Evolutionary conservation across 1,284 basidiomycete genomes (phyloP).

Genomic region (Fomitopsis palustris): DNA sequence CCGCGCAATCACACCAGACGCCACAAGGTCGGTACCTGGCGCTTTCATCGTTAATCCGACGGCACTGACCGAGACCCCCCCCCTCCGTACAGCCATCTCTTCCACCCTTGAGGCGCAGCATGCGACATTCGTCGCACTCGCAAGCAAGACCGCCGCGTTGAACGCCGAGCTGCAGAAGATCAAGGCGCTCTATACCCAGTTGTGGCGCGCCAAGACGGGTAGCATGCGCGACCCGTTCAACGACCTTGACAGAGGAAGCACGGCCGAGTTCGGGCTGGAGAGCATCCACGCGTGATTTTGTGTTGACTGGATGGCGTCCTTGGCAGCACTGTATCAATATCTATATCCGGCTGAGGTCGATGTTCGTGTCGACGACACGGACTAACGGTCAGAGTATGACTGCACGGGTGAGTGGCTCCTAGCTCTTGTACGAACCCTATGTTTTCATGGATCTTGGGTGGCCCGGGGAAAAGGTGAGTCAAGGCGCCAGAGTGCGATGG

Average conservation of each 20-base stretch:
- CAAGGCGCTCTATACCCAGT: constrained; percentile 59
- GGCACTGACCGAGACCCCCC: background rate
- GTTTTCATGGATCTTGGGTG: too few species aligned
- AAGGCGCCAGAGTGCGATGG: too few species aligned
- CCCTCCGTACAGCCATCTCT: constrained; percentile 48
- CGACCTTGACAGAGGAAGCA: constrained; percentile 51
- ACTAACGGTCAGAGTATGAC: too few species aligned
- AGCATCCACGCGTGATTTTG: constrained; percentile 10
- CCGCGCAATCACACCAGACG: constrained; percentile 58
- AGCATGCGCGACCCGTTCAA: constrained; percentile 74
- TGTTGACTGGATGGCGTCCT: constrained; percentile 21
- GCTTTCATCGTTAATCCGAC: constrained; percentile 4
- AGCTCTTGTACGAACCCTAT: too few species aligned
- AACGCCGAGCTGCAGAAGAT: constrained; percentile 71
- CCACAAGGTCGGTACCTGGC: constrained; percentile 57
- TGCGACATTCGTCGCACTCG: constrained; percentile 67
- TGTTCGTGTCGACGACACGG: too few species aligned
- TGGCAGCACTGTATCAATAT: background rate
- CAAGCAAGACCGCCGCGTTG: constrained; percentile 64
- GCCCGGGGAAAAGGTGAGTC: too few species aligned
- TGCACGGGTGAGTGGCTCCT: too few species aligned
- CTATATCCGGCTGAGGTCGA: too few species aligned
- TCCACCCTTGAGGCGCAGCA: constrained; percentile 75
- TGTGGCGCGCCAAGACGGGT: constrained; percentile 68
- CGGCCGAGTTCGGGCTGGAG: constrained; percentile 41